Percentiles rank a stretch among this genome's conserved stretches.
phyloP scores from a whole-genome alignment of 352 stramenopile genomes.

The Elongisporangium prolatum region DNA sequence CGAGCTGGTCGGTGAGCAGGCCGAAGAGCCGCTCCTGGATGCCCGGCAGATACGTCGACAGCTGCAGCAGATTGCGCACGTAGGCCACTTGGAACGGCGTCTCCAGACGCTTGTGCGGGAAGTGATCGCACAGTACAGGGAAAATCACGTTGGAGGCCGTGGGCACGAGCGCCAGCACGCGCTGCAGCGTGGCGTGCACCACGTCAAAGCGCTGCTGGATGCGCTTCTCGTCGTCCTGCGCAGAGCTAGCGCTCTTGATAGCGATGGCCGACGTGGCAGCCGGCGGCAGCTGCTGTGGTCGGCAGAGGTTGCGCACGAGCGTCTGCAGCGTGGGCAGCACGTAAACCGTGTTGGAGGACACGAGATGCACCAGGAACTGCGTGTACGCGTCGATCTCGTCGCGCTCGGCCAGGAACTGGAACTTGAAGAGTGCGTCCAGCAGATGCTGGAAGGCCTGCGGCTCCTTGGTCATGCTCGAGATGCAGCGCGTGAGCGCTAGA shows the following conservation, averaged over 20 bases:
- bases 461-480: conserved; percentile 71
- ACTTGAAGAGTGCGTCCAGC: conserved; percentile 81
- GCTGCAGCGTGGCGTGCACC: conserved; percentile 57
- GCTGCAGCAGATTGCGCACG: conserved; percentile 60
- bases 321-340: conserved; percentile 79
- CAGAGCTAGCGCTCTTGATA: conserved; percentile 40
- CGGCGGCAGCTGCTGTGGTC: conserved; percentile 39
- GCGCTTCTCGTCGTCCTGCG: conserved; percentile 32
- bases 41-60: conserved; percentile 59
- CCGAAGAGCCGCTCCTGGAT: conserved; percentile 81
- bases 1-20: conserved; percentile 81
- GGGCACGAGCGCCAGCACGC: conserved; percentile 64
- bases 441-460: conserved; percentile 62
- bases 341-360: conserved; percentile 82
- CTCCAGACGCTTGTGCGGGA: conserved; percentile 81
- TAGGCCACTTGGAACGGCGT: conserved; percentile 63
- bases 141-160: conserved; percentile 79
- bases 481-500: conserved; percentile 63
- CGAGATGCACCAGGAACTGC: conserved; percentile 67
- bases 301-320: conserved; percentile 72
- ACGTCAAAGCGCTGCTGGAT: conserved; percentile 55
- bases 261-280: conserved; percentile 6
- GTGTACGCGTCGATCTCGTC: conserved; percentile 67
- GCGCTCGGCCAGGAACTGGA: conserved; percentile 53
- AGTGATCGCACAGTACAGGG: conserved; percentile 68